A percentile compares a stretch with the other conserved stretches of the same genome.
Conservation (phyloP, 2,329 filamentous ascomycete species). For the Microdochium trichocladiopsis region DNA sequence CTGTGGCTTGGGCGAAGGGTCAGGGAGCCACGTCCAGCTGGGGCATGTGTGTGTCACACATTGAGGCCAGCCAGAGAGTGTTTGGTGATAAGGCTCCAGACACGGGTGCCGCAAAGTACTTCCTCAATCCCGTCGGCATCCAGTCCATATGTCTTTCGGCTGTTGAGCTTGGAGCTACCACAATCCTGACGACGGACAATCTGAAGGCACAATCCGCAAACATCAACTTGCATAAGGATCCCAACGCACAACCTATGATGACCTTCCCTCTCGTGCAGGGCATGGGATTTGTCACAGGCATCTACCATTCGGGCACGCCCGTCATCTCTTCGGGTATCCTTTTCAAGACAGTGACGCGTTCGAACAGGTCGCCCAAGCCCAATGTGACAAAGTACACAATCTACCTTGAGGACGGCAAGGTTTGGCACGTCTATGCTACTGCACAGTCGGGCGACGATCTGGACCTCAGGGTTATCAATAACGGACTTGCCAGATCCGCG, state of each 20-base stretch:
- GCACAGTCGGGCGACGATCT: conserved; percentile 51
- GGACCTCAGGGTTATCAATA: conserved; percentile 61
- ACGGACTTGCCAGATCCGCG: conserved; percentile 56
- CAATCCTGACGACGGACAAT: conserved; percentile 45
- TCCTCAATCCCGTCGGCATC: conserved; percentile 73
- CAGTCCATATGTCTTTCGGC: conserved; percentile 79
- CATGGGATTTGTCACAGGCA: conserved; percentile 76
- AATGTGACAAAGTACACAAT: conserved; percentile 72
- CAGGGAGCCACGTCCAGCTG: conserved; percentile 57
- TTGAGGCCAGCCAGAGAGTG: conserved; percentile 59
- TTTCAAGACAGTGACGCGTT: conserved; percentile 60
- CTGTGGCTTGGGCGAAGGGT: conserved; percentile 60
- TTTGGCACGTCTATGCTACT: conserved; percentile 77
- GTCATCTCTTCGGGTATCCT: conserved; percentile 67
- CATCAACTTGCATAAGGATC: conserved; percentile 55
- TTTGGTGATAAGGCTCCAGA: conserved; percentile 52
- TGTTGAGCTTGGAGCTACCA: conserved; percentile 57
- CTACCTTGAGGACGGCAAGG: conserved; percentile 61
- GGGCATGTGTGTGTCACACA: conserved; percentile 72
- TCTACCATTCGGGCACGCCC: conserved; percentile 66
- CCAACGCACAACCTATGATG: conserved; percentile 50
- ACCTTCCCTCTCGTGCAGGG: conserved; percentile 83
- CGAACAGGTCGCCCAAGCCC: conserved; percentile 47
- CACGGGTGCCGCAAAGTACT: conserved; percentile 61
- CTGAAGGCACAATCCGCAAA: conserved; percentile 55